Evolutionary conservation across 2,329 filamentous ascomycete genomes (phyloP), one percentile per base, ranked within the genome.

Genomic region (Pseudogymnoascus sp.): DNA sequence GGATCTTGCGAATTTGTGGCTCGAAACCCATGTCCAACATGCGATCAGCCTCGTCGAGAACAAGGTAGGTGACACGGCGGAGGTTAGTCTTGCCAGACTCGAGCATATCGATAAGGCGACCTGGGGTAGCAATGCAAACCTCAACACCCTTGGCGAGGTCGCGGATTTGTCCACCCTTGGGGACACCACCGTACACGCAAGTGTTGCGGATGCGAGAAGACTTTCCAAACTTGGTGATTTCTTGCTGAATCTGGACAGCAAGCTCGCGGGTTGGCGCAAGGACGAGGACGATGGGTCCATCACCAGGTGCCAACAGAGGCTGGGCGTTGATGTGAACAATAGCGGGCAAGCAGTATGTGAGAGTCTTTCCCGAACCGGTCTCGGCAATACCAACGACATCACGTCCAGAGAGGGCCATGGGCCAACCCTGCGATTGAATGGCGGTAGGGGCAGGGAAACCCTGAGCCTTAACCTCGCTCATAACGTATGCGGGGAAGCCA

Each of bases 1-100:
- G 92, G 68, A 99, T 97, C 82, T 97, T 97, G 80, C 94, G 91
- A 71, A 99, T 97, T 76, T 97, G 94, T 68, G 94, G 94, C 80
- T 99, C 94, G 78, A 99, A 97, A 85, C 94, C 94, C 94, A 99
- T 99, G 80, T 99, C 94, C 75, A 99, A 83, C 94, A 99, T 99
- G 73, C 94, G 93, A 79, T 99, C 94, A 74, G 94, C 94, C 81
- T 99, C 94, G 71, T 99, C 94, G 66, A 99, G 91, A 68, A 97
- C 94, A 62, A 99, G 82, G 79, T 99, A 99, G 61, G 94, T 99
- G 65, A 97, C 92, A 75, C 94, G 91, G 68, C 93, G 93, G 66
- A 99, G 85, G 80, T 99, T 97, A 70, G 94, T 99, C 82, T 95
- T 96, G 76, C 92, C 93, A 68, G 91, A 90, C 78, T 97, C 94